These are phyloP conservation scores for Plasmopara halstedii DNA, from an alignment of 352 stramenopile genomes.

Conservation along the genomic window DNA sequence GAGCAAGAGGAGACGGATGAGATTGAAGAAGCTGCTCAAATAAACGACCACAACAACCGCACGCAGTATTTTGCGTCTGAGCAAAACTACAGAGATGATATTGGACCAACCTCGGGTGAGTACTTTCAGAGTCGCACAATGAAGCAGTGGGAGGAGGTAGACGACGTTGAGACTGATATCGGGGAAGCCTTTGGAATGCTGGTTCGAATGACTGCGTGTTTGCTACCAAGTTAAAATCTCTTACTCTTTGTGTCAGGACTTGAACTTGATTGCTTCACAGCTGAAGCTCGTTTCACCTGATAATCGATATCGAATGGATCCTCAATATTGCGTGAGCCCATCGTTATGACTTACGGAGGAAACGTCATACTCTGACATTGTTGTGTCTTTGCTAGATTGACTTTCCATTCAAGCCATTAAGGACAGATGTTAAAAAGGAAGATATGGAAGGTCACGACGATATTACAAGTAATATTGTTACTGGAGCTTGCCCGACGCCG, in stretches of 20 bases:
- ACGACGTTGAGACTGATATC: conserved; percentile 27
- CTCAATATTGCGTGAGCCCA: conserved; percentile 65
- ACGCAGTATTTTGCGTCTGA: conserved; percentile 64
- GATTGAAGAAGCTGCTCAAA: conserved; percentile 4
- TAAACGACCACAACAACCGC: conserved; percentile 10
- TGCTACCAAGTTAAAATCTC: neutral
- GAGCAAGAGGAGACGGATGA: conserved; percentile 22
- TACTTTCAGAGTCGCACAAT: conserved; percentile 58
- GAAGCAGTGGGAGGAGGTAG: conserved; percentile 61
- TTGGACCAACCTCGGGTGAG: conserved; percentile 22
- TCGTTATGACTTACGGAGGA: neutral
- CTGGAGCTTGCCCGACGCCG: neutral
- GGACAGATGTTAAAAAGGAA: conserved; percentile 7
- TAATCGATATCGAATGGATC: conserved; percentile 59
- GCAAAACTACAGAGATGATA: conserved; percentile 36
- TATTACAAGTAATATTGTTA: neutral
- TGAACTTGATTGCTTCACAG: conserved; percentile 57
- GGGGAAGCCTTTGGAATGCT: conserved; percentile 23
- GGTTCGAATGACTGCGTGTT: conserved; percentile 12
- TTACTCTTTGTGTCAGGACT: conserved; percentile 32
- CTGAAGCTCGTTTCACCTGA: conserved; percentile 35
- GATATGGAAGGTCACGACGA: conserved; percentile 3
- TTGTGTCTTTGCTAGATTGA: conserved; percentile 22
- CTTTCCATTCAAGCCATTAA: conserved; percentile 28
- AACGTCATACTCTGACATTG: neutral